These are phyloP conservation scores for Kalaharituber pfeilii DNA, from an alignment of 2,329 filamentous ascomycete species.

Conservation along the genomic window DNA sequence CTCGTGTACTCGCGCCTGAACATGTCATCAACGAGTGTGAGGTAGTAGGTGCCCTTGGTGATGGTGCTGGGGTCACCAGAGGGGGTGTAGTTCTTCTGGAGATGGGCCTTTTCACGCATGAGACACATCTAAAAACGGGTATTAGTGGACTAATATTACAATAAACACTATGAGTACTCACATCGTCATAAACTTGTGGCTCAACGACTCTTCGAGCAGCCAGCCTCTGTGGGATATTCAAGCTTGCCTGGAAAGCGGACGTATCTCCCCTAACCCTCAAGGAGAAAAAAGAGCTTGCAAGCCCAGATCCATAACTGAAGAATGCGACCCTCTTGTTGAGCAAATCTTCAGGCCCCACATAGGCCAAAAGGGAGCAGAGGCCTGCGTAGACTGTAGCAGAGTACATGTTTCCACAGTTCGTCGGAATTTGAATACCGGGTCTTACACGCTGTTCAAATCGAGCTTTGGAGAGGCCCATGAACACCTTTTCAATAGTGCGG, in stretches of 20 bases:
- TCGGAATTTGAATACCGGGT: slow-evolving; percentile 57
- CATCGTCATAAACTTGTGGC: slow-evolving; percentile 56
- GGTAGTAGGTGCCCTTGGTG: slow-evolving; percentile 53
- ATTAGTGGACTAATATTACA: slow-evolving; percentile 19
- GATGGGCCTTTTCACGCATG: slow-evolving; percentile 64
- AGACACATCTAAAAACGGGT: slow-evolving; percentile 47
- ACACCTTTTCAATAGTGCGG: slow-evolving; percentile 72
- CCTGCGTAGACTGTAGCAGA: slow-evolving; percentile 42
- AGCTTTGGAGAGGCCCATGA: slow-evolving; percentile 72
- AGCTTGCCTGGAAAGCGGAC: slow-evolving; percentile 45
- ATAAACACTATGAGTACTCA: slow-evolving; percentile 31
- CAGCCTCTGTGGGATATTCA: slow-evolving; percentile 54
- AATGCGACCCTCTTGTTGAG: slow-evolving; percentile 56
- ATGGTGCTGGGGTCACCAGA: slow-evolving; percentile 51
- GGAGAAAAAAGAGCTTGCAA: slow-evolving; percentile 54
- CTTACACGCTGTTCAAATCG: slow-evolving; percentile 60
- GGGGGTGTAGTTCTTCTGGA: slow-evolving; percentile 63
- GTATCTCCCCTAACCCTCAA: slow-evolving; percentile 57
- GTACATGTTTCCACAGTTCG: slow-evolving; percentile 53
- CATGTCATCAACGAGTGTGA: slow-evolving; percentile 67
- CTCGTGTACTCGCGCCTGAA: slow-evolving; percentile 63
- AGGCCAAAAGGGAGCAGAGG: slow-evolving; percentile 42
- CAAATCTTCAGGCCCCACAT: slow-evolving; percentile 33
- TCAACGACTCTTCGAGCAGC: slow-evolving; percentile 46
- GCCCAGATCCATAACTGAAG: slow-evolving; percentile 65